Conservation (phyloP, 345 rosid genomes). For the Gynandropsis gynandra region DNA sequence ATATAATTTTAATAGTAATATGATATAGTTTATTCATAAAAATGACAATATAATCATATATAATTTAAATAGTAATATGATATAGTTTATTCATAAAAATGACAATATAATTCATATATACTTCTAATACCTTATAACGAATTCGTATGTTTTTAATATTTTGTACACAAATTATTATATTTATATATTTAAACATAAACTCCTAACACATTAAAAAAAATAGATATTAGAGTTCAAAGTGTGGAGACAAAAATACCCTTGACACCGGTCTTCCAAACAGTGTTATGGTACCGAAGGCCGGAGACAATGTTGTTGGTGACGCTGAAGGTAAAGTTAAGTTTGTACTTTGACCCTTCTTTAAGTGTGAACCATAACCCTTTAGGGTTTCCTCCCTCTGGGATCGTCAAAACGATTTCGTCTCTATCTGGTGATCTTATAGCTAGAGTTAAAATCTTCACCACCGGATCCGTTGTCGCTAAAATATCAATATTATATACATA, state of each 20-base stretch:
- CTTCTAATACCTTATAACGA: too few relatives aligned
- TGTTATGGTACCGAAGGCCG: slow-evolving; percentile 67
- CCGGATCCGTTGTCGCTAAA: slow-evolving; percentile 69
- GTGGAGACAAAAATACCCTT: slow-evolving; percentile 40
- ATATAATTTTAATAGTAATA: too few relatives aligned
- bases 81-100: too few relatives aligned
- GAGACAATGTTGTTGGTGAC: slow-evolving; percentile 88
- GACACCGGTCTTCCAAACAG: slow-evolving; percentile 76
- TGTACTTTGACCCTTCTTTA: slow-evolving; percentile 79
- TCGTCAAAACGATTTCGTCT: slow-evolving; percentile 57
- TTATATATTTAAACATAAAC: too few relatives aligned
- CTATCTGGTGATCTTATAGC: slow-evolving; percentile 63
- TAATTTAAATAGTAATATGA: too few relatives aligned
- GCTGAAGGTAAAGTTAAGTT: slow-evolving; percentile 52
- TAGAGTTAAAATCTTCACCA: slow-evolving; percentile 64
- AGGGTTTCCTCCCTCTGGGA: slow-evolving; percentile 56
- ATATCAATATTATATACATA: neutral
- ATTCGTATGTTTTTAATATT: too few relatives aligned
- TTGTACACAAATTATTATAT: too few relatives aligned
- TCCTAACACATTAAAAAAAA: too few relatives aligned
- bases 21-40: too few relatives aligned
- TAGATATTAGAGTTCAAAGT: too few relatives aligned
- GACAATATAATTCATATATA: too few relatives aligned
- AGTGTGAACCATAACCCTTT: slow-evolving; percentile 83
- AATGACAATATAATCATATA: too few relatives aligned